Evolutionary conservation across 495 filamentous ascomycete genomes (phyloP).

Genomic region (Penicillium paxilli): DNA sequence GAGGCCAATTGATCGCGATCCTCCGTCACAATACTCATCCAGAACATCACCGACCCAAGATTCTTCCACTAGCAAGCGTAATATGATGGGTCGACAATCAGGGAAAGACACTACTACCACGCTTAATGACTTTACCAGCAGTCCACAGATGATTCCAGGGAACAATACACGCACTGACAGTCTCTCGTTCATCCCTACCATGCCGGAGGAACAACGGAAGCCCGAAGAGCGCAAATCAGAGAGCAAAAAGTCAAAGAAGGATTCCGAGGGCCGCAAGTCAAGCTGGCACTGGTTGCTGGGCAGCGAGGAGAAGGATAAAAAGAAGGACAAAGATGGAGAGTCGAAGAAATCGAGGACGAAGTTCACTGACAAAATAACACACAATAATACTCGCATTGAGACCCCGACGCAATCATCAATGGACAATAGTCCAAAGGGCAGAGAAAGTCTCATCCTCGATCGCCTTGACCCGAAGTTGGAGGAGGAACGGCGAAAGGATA

Average conservation of each 20-base stretch:
- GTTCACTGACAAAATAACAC: constrained; percentile 50
- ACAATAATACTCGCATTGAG: constrained; percentile 77
- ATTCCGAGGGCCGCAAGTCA: constrained; percentile 68
- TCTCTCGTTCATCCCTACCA: constrained; percentile 81
- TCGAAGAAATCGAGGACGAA: constrained; percentile 63
- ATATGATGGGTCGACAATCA: constrained; percentile 23
- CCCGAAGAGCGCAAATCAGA: constrained; percentile 62
- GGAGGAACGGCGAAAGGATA: constrained; percentile 84
- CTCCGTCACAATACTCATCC: constrained; percentile 27
- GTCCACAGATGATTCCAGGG: constrained; percentile 60
- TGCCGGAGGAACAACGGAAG: constrained; percentile 62
- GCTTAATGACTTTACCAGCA: constrained; percentile 39
- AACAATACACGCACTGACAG: constrained; percentile 72
- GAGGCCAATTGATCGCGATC: constrained; percentile 54
- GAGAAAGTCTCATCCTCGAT: constrained; percentile 81
- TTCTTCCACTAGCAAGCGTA: constrained; percentile 25
- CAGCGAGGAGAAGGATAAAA: constrained; percentile 71
- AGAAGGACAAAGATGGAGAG: constrained; percentile 59
- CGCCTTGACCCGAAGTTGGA: constrained; percentile 74
- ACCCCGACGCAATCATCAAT: constrained; percentile 78
- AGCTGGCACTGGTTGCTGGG: constrained; percentile 80
- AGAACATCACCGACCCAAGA: constrained; percentile 26
- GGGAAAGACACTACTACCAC: constrained; percentile 30
- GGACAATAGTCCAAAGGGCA: constrained; percentile 62
- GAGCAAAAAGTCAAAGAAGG: constrained; percentile 64